Evolutionary conservation across 2,329 filamentous ascomycete genomes (phyloP).

Genomic region (Sporothrix inflata): DNA sequence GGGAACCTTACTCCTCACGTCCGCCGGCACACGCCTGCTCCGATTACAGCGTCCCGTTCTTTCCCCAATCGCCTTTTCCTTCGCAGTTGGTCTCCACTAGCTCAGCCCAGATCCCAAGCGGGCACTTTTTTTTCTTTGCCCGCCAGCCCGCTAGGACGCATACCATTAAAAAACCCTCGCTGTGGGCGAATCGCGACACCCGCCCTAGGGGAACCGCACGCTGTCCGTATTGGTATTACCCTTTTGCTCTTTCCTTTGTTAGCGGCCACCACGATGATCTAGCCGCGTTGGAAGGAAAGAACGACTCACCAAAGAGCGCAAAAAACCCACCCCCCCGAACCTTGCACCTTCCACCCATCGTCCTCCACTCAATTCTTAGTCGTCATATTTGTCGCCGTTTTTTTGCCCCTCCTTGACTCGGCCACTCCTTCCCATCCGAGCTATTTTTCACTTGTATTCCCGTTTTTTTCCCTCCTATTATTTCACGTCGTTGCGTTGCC

Average conservation of each 20-base stretch:
- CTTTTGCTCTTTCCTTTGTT: conserved; percentile 6
- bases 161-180: background rate
- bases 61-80: conserved; percentile 5
- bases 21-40: background rate
- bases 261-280: conserved; percentile 25
- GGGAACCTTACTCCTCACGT: conserved; percentile 22
- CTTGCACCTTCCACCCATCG: background rate
- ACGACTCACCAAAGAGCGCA: conserved; percentile 5
- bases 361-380: conserved; percentile 26
- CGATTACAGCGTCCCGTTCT: conserved; percentile 12
- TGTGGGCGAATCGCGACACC: conserved; percentile 11
- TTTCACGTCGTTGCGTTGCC: conserved; percentile 21
- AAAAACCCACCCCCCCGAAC: conserved; percentile 6
- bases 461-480: conserved; percentile 19
- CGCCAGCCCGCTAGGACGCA: background rate
- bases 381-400: conserved; percentile 29
- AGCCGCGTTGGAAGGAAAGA: conserved; percentile 15
- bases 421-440: conserved; percentile 32
- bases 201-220: background rate
- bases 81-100: background rate
- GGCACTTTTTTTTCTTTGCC: conserved; percentile 3
- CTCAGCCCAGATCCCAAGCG: conserved; percentile 20
- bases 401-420: conserved; percentile 34
- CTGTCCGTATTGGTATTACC: background rate
- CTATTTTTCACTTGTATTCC: conserved; percentile 28